Base-by-base conservation (phyloP, 2,329 filamentous ascomycete genomes). In the Epichloe gansuensis region DNA sequence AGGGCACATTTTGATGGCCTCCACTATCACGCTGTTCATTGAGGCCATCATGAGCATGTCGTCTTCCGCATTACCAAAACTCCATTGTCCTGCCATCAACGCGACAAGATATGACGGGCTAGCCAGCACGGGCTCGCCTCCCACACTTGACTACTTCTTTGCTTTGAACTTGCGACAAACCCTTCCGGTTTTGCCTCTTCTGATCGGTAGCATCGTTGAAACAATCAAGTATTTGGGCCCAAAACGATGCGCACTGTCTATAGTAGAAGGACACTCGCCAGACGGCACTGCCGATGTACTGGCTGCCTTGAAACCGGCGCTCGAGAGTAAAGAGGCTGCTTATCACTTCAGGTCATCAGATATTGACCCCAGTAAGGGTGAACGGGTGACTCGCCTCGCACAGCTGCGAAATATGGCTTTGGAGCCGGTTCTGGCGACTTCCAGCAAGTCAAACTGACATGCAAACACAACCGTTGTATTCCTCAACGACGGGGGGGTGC, bases 401-500 rank as follows among this genome's bases (percentile, higher is more conserved):
- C 58, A 68, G 51, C 68, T 81, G 1, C 72, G 78, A 5, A 80
- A 80, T 52, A 56, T 76, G 5, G 77, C 76, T 0, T 61, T 81
- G 2, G 58, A 68, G 9, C 77, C 77, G 0, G 63, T 80, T 2
- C 50, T 69, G 3, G 51, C 67, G 23, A 41, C 63, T 5, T 15
- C 57, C 3, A 53, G 13, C 56, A 1, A 52, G 40, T 0, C 66
- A 62, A 25, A 59, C 60, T 3, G 60, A 60, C 45, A 23, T 4
- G n/a, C 45, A 5, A 61, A 73, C 23, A 67, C 74, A 2, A 72
- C 72, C 2, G 62, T 80, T 3, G 49, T 79, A 12, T 79, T 79
- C 54, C 59, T 80, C 46, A 77, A 80, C 61, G 74, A 80, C 55
- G 79, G 82, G 60, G 65, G 82, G 1, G 57, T 73, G 1, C 68